phyloP scores from a whole-genome alignment of 495 filamentous ascomycete genomes.

The Hyaloscypha variabilis region DNA sequence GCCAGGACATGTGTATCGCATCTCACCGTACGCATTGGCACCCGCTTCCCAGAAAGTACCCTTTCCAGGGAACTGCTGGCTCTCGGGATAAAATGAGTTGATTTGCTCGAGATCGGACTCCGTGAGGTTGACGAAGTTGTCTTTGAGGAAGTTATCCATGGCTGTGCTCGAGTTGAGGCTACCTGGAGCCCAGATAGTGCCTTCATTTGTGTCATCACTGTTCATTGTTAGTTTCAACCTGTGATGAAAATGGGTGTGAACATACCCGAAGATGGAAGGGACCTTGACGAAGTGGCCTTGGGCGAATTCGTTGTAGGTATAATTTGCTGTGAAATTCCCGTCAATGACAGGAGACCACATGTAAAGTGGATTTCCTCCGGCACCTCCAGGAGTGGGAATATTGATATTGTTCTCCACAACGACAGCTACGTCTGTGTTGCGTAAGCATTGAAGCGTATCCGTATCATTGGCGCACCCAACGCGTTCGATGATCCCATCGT shows the following conservation, averaged over 20 bases:
- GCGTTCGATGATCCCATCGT: slow-evolving; percentile 60
- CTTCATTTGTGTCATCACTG: slow-evolving; percentile 71
- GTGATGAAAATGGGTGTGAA: not conserved
- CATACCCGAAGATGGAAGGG: slow-evolving; percentile 61
- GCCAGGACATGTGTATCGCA: slow-evolving; percentile 74
- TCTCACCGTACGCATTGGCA: slow-evolving; percentile 67
- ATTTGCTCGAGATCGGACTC: slow-evolving; percentile 54
- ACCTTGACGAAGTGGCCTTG: slow-evolving; percentile 66
- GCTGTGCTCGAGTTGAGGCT: slow-evolving; percentile 44
- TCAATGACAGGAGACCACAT: slow-evolving; percentile 64
- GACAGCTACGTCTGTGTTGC: slow-evolving; percentile 45
- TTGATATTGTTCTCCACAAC: slow-evolving; percentile 57
- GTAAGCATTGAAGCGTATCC: slow-evolving; percentile 62
- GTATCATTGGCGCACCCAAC: slow-evolving; percentile 50
- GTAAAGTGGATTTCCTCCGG: slow-evolving; percentile 50
- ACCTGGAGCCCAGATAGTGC: slow-evolving; percentile 62
- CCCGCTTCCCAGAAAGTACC: slow-evolving; percentile 62
- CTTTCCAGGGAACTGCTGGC: slow-evolving; percentile 41
- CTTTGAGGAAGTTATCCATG: slow-evolving; percentile 59
- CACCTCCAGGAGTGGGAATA: slow-evolving; percentile 54
- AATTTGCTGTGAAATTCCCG: slow-evolving; percentile 56
- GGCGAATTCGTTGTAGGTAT: slow-evolving; percentile 60
- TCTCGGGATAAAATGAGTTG: slow-evolving; percentile 59
- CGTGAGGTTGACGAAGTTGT: slow-evolving; percentile 65
- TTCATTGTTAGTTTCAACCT: slow-evolving; percentile 27